These are phyloP conservation scores for Fraxinus sp. DNA, from an alignment of 305 asterid species.

Conservation along the genomic window DNA sequence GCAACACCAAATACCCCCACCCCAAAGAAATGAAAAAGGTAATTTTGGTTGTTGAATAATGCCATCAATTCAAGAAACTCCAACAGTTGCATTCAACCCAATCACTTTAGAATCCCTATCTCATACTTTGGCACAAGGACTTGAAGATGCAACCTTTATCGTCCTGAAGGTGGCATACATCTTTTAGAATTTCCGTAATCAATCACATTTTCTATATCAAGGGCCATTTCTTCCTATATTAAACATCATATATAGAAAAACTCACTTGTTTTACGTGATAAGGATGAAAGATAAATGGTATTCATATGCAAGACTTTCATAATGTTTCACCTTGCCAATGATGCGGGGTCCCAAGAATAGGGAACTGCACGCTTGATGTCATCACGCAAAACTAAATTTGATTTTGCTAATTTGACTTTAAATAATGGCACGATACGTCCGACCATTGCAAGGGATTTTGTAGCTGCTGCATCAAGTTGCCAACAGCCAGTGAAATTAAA, in stretches of 20 bases:
- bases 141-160: not conserved
- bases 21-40: not conserved
- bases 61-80: slow-evolving; percentile 8
- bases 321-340: slow-evolving; percentile 77
- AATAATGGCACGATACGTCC: slow-evolving; percentile 72
- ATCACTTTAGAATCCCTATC: not conserved
- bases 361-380: slow-evolving; percentile 88
- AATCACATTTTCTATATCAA: not conserved
- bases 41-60: not conserved
- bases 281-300: slow-evolving; percentile 6
- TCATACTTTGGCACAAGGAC: not conserved
- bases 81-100: not conserved
- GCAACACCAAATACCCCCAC: not conserved
- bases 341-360: slow-evolving; percentile 93
- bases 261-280: not conserved
- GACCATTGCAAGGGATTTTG: slow-evolving; percentile 89
- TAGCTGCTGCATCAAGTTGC: slow-evolving; percentile 85
- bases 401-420: slow-evolving; percentile 47
- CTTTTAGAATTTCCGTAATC: not conserved
- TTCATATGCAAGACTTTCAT: not conserved
- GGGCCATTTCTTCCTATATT: not conserved
- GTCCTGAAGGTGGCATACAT: not conserved
- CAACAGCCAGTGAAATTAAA: slow-evolving; percentile 93
- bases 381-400: slow-evolving; percentile 53
- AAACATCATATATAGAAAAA: not conserved